These are phyloP conservation scores for Dendrobium chrysotoxum DNA, from an alignment of 106 monocot genomes.

Conservation along the genomic window DNA sequence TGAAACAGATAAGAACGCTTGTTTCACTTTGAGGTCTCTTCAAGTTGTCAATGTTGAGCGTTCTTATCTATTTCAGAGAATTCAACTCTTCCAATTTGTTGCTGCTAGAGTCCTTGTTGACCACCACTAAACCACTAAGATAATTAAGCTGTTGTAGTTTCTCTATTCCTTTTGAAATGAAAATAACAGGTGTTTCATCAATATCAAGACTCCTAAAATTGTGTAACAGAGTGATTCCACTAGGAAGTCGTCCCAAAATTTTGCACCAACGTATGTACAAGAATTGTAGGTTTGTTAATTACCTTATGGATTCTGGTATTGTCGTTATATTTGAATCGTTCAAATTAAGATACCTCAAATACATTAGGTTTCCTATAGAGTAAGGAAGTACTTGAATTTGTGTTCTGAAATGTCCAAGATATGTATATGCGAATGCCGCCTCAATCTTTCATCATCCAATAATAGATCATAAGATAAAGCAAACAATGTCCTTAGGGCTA, in stretches of 20 bases:
- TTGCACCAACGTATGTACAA: slow-evolving; percentile 10
- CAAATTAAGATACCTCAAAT: slow-evolving; percentile 26
- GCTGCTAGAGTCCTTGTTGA: neutral
- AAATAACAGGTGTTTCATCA: slow-evolving; percentile 2
- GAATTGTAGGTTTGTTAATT: slow-evolving; percentile 20
- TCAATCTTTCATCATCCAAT: neutral
- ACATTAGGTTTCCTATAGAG: slow-evolving; percentile 22
- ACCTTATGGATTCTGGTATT: slow-evolving; percentile 28
- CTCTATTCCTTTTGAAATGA: slow-evolving; percentile 23
- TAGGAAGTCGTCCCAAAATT: slow-evolving; percentile 12
- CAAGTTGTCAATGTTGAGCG: slow-evolving; percentile 15
- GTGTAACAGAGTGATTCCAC: neutral
- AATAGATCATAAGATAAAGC: neutral
- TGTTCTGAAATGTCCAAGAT: slow-evolving; percentile 14
- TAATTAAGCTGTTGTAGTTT: slow-evolving; percentile 20
- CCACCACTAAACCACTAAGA: slow-evolving; percentile 18
- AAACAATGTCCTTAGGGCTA: slow-evolving; percentile 20
- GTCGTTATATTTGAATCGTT: slow-evolving; percentile 8
- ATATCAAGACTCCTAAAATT: slow-evolving; percentile 21
- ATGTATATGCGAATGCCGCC: neutral
- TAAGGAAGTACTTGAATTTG: slow-evolving; percentile 10
- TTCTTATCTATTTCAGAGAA: slow-evolving; percentile 1
- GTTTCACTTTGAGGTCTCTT: slow-evolving; percentile 12
- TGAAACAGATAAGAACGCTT: too few species aligned
- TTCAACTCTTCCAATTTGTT: slow-evolving; percentile 23